Base-by-base conservation (phyloP, 2,329 filamentous ascomycete species). In the Bipolaris zeicola region DNA sequence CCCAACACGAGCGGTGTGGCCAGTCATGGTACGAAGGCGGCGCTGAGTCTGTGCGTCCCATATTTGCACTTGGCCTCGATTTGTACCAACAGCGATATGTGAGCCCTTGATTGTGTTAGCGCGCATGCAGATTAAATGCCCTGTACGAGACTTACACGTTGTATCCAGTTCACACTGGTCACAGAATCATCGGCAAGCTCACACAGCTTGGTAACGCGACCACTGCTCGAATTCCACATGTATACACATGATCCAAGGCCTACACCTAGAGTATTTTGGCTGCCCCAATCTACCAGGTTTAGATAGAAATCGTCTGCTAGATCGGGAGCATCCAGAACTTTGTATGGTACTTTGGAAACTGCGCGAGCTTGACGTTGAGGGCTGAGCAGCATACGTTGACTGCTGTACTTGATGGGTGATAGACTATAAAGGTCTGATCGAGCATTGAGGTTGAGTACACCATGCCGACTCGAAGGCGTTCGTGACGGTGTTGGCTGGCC, bases 121-220 rank as follows among this genome's bases (percentile, higher is more conserved):
- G 47, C 36, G 37, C 18, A 18, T 11, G 11, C 3, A 34, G 50
- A 41, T 13, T 3, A 38, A 20, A 11, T 8, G 10, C 8, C 43
- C 18, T 34, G 31, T 11, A 6, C 39, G 5, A 31, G 41, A 57
- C 80, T 72, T 76, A 84, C 82, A 59, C 95, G 88, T 77, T 99
- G 95, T 67, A 99, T 99, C 95, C 95, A 99, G 54, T 90, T 96
- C 10, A 99, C 95, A 67, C 93, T 97, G 2, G 95, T 99, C 1
- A 99, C 94, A 0, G 89, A 93, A 72, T 99, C 95, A 68, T 96
- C 93, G 63, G 91, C 88, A 11, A 98, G 81, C 43, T 96, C 94
- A 77, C 95, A 98, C 8, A 99, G 84, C 77, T 96, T 96, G 58
- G 92, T 96, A 2, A 99, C 95, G 62, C 90, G 87, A 61, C 94